Percentiles rank a stretch among this genome's conserved stretches.
phyloP scores from a whole-genome alignment of 2,329 filamentous ascomycete genomes.

The Sporothrix phasma region DNA sequence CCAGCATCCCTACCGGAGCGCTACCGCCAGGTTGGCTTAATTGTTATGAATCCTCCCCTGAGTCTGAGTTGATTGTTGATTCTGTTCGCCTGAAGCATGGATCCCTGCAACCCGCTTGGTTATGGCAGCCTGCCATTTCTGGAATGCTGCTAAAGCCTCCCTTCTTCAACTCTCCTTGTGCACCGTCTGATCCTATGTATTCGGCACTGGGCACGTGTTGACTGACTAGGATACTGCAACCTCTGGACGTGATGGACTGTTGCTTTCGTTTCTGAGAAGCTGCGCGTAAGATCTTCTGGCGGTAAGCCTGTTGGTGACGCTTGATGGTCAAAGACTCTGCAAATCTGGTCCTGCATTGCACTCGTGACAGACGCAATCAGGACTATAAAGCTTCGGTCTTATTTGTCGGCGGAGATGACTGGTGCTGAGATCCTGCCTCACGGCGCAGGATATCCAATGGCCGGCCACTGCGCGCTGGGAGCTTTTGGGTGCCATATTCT shows the following conservation, averaged over 20 bases:
- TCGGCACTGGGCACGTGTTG: neutral
- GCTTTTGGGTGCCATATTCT: constrained; percentile 15
- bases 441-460: constrained; percentile 27
- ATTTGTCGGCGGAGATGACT: constrained; percentile 39
- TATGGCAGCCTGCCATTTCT: constrained; percentile 68
- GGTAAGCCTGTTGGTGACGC: constrained; percentile 15
- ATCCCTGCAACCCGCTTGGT: constrained; percentile 62
- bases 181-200: constrained; percentile 44
- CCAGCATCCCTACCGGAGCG: neutral
- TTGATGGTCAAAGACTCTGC: constrained; percentile 37
- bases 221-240: neutral
- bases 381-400: constrained; percentile 41
- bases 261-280: neutral
- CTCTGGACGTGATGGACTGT: neutral
- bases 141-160: constrained; percentile 60
- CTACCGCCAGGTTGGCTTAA: too few species aligned
- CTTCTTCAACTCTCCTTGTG: constrained; percentile 53
- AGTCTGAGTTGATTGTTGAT: constrained; percentile 22
- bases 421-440: constrained; percentile 41
- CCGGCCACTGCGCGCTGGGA: constrained; percentile 13
- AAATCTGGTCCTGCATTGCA: constrained; percentile 43
- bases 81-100: constrained; percentile 38
- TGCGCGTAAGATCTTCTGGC: neutral
- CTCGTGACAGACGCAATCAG: constrained; percentile 45
- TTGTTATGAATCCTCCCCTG: neutral